phyloP scores from a whole-genome alignment of 2,329 filamentous ascomycete species.

The Pyrenochaeta sp. region DNA sequence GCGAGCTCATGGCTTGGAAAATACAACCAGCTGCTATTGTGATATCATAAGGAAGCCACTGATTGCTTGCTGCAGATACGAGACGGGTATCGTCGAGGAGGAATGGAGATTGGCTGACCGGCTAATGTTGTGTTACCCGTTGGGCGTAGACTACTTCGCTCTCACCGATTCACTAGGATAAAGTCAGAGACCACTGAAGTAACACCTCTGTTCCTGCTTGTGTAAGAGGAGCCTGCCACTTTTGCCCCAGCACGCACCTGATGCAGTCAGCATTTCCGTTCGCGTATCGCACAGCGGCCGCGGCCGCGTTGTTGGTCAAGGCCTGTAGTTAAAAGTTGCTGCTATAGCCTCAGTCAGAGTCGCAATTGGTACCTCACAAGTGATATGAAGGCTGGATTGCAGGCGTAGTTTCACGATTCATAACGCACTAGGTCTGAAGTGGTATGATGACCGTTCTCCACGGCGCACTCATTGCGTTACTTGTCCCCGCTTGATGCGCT shows the following conservation, averaged over 20 bases:
- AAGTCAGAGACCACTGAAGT: not conserved
- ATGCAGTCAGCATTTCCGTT: slow-evolving; percentile 8
- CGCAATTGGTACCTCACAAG: slow-evolving; percentile 1
- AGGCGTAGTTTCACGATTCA: slow-evolving; percentile 4
- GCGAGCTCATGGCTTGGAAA: not conserved
- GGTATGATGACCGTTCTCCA: slow-evolving; percentile 3
- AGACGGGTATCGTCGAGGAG: slow-evolving; percentile 4
- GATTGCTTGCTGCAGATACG: slow-evolving; percentile 7
- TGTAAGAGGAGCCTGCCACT: not conserved
- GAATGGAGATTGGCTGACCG: slow-evolving; percentile 15
- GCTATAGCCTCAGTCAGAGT: slow-evolving; percentile 1
- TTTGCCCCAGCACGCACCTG: not conserved
- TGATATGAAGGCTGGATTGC: slow-evolving; percentile 2
- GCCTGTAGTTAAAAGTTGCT: not conserved
- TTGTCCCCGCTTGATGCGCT: not conserved
- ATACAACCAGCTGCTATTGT: not conserved
- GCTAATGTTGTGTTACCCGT: slow-evolving; percentile 17
- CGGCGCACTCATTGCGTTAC: too few relatives aligned
- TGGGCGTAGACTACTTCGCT: not conserved
- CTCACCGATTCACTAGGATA: slow-evolving; percentile 1
- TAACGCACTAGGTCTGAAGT: slow-evolving; percentile 8
- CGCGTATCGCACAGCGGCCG: slow-evolving; percentile 5
- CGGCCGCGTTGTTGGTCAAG: not conserved
- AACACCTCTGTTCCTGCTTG: not conserved
- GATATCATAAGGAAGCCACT: slow-evolving; percentile 3